A percentile compares a stretch with the other conserved stretches of the same genome.
Evolutionary conservation across 352 stramenopile genomes (phyloP).

Genomic region (Globisporangium canariense): DNA sequence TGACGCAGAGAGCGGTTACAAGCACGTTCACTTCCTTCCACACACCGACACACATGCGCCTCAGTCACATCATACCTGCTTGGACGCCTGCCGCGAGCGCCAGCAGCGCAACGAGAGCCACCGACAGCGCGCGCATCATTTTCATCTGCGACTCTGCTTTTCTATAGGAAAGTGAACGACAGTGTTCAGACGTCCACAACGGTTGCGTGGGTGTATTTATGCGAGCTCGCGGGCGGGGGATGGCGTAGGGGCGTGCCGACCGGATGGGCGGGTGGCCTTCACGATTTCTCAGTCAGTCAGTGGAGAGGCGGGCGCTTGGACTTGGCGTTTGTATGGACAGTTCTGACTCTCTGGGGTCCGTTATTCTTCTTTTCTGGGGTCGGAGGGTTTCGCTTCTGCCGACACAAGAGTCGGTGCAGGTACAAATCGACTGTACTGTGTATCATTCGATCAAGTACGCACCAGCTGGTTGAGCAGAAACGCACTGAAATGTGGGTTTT

Average conservation of each 20-base stretch:
- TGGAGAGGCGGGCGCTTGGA: background rate
- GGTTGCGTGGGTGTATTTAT: background rate
- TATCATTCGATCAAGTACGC: background rate
- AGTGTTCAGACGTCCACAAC: background rate
- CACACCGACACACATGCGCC: background rate
- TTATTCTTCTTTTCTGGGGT: background rate
- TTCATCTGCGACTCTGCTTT: background rate
- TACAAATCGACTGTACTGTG: background rate
- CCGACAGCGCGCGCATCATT: background rate
- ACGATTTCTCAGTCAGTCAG: background rate
- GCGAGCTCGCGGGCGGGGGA: too few species aligned
- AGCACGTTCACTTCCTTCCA: background rate
- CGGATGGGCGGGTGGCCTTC: background rate
- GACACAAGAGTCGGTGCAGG: background rate
- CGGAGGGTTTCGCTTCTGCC: background rate
- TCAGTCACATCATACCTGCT: background rate
- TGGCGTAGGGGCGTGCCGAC: background rate
- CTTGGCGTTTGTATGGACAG: background rate
- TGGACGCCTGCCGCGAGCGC: background rate
- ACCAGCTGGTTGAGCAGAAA: background rate
- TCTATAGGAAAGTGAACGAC: background rate
- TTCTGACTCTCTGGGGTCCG: background rate
- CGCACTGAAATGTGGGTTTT: background rate
- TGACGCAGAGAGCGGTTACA: background rate
- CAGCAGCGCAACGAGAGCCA: background rate